These are phyloP conservation scores for Cryptosporidium baileyi DNA, from an alignment of 169 alveolate species.

Conservation along the genomic window DNA sequence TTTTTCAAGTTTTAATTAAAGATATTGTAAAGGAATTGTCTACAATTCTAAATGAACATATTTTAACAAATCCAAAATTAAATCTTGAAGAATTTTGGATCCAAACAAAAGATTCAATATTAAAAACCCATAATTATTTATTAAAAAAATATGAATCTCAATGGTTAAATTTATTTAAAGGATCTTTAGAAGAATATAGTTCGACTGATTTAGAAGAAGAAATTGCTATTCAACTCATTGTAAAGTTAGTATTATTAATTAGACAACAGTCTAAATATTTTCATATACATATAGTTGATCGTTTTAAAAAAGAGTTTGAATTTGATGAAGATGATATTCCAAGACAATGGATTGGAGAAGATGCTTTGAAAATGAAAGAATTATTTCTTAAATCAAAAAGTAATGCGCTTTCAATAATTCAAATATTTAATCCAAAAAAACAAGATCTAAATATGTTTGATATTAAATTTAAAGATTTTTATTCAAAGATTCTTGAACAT, in stretches of 20 bases:
- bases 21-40: constrained; percentile 41
- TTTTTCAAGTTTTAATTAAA: constrained; percentile 26
- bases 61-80: constrained; percentile 26
- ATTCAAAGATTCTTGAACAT: background rate
- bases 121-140: background rate
- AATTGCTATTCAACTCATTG: constrained; percentile 48
- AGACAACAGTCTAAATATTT: constrained; percentile 58
- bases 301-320: constrained; percentile 52
- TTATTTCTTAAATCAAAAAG: constrained; percentile 28
- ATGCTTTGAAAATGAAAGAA: constrained; percentile 24
- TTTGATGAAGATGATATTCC: constrained; percentile 57
- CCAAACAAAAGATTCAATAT: background rate
- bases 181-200: background rate
- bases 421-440: background rate
- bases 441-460: background rate
- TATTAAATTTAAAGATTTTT: background rate
- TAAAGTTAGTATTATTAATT: background rate
- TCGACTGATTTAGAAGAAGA: constrained; percentile 16
- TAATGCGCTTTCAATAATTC: constrained; percentile 13
- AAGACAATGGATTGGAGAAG: constrained; percentile 70
- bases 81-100: constrained; percentile 22
- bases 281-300: constrained; percentile 15
- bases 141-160: constrained; percentile 10
- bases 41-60: background rate
- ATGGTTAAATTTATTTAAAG: constrained; percentile 8